These are phyloP conservation scores for Colletotrichum caudatum DNA, from an alignment of 2,329 filamentous ascomycete genomes.

Conservation along the genomic window DNA sequence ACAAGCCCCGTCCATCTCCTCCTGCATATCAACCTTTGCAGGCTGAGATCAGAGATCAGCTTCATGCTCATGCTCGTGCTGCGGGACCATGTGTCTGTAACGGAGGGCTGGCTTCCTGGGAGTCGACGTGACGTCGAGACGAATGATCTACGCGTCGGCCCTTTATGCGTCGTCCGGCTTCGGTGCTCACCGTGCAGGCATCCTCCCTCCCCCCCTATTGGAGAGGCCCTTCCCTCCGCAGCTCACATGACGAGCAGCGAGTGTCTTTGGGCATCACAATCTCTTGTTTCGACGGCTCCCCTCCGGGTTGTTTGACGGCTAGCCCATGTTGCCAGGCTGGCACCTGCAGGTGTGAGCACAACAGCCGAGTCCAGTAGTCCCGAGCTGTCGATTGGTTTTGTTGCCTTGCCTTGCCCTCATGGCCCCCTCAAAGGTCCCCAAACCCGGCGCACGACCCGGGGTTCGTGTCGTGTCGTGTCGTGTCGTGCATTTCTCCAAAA, in stretches of 20 bases:
- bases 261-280: neutral
- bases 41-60: neutral
- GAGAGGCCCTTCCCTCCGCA: neutral
- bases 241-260: slow-evolving; percentile 19
- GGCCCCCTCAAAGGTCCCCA: slow-evolving; percentile 19
- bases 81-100: neutral
- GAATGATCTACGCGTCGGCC: neutral
- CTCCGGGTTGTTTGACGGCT: neutral
- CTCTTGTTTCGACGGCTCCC: slow-evolving; percentile 14
- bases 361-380: slow-evolving; percentile 23
- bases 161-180: slow-evolving; percentile 1
- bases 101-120: neutral
- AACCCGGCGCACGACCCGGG: slow-evolving; percentile 15
- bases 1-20: slow-evolving; percentile 10
- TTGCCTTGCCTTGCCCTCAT: slow-evolving; percentile 7
- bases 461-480: neutral
- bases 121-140: slow-evolving; percentile 15
- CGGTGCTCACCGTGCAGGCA: slow-evolving; percentile 11
- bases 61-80: slow-evolving; percentile 7
- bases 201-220: neutral
- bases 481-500: neutral
- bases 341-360: slow-evolving; percentile 3
- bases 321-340: slow-evolving; percentile 6
- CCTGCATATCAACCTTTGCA: slow-evolving; percentile 1
- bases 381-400: slow-evolving; percentile 5